Conservation (phyloP, 352 stramenopile genomes). For the Pythium monospermum region DNA sequence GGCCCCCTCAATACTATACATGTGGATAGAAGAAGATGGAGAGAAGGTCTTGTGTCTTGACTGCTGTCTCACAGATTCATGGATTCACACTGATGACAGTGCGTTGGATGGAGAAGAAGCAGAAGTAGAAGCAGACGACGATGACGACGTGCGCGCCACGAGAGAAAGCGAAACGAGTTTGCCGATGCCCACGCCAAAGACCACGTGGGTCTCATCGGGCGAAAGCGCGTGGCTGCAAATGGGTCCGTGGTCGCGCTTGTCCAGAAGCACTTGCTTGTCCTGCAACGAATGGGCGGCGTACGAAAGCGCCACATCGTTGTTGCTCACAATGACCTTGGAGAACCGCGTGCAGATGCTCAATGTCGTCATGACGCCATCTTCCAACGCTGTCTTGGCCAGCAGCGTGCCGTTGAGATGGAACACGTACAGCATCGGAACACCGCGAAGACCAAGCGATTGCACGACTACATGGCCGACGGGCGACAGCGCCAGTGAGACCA, state of each 20-base stretch:
- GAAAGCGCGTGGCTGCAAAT: slow-evolving; percentile 60
- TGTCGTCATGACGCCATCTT: slow-evolving; percentile 36
- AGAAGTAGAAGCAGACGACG: background rate
- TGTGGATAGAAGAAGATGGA: slow-evolving; percentile 18
- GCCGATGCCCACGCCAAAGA: slow-evolving; percentile 58
- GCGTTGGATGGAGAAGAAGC: background rate
- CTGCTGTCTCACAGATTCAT: no score
- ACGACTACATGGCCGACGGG: slow-evolving; percentile 61
- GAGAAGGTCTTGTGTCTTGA: no score
- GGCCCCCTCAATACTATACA: slow-evolving; percentile 39
- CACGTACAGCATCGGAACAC: slow-evolving; percentile 44
- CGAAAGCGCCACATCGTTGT: slow-evolving; percentile 34
- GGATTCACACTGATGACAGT: no score
- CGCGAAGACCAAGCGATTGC: slow-evolving; percentile 66
- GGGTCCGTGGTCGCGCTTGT: slow-evolving; percentile 35
- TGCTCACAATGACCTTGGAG: slow-evolving; percentile 68
- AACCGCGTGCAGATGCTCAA: slow-evolving; percentile 56
- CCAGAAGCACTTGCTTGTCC: slow-evolving; percentile 48
- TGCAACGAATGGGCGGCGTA: slow-evolving; percentile 45
- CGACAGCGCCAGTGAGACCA: slow-evolving; percentile 59
- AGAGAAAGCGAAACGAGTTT: slow-evolving; percentile 55
- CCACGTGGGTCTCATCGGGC: slow-evolving; percentile 66
- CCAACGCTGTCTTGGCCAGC: slow-evolving; percentile 38
- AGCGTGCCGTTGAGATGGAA: slow-evolving; percentile 73
- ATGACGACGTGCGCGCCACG: no score